A percentile compares a stretch with the other conserved stretches of the same genome.
Evolutionary conservation across 768 basidiomycete species (phyloP).

Genomic region (Pholiota microspora): DNA sequence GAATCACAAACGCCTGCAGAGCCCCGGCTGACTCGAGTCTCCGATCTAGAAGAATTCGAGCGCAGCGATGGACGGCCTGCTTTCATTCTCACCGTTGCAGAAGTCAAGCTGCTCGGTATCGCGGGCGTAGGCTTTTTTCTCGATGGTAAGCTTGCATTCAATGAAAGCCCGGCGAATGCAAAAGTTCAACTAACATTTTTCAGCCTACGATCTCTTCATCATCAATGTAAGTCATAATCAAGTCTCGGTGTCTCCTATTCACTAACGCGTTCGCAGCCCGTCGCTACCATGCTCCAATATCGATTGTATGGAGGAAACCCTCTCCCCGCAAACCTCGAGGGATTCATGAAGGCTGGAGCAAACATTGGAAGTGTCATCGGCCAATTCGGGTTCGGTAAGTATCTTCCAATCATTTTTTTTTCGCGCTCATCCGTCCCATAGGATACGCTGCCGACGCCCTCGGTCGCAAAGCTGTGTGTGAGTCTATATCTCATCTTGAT

Average conservation of each 20-base stretch:
- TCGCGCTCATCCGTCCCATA: conserved; percentile 14
- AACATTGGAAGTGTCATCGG: conserved; percentile 64
- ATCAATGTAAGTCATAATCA: conserved; percentile 18
- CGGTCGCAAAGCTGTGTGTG: conserved; percentile 69
- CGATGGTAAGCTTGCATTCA: background rate
- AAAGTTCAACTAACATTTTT: background rate
- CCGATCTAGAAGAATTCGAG: conserved; percentile 17
- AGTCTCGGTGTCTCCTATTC: background rate
- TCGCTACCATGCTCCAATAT: conserved; percentile 23
- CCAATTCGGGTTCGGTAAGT: conserved; percentile 50
- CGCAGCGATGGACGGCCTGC: conserved; percentile 14
- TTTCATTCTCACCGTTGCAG: conserved; percentile 15
- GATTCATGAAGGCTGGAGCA: conserved; percentile 55
- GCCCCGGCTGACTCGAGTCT: background rate
- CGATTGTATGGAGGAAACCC: conserved; percentile 44
- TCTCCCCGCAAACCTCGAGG: conserved; percentile 48
- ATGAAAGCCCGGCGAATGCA: background rate
- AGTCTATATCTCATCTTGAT: conserved; percentile 4
- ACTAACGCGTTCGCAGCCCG: conserved; percentile 13
- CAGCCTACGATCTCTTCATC: conserved; percentile 24
- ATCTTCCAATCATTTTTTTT: background rate
- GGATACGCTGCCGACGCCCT: conserved; percentile 65
- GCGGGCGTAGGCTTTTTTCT: background rate
- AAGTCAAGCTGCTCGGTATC: conserved; percentile 19
- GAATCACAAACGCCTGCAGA: background rate